Conservation (phyloP, 768 basidiomycete genomes). For the Trametes cingulata region DNA sequence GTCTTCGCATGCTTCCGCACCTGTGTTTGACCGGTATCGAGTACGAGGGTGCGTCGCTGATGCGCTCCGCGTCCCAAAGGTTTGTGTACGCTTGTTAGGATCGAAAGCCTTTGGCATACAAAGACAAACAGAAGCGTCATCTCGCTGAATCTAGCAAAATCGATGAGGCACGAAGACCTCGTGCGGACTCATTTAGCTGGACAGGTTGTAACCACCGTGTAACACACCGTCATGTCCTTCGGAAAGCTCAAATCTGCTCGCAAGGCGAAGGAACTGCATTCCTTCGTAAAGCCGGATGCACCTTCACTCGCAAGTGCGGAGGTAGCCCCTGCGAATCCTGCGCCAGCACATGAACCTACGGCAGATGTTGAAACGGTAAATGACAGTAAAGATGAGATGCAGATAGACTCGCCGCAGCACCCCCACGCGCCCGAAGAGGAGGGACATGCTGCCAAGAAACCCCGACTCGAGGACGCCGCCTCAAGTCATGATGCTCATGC, state of each 20-base stretch:
- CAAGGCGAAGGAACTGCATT: constrained; percentile 26
- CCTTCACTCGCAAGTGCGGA: neutral
- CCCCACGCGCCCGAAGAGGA: neutral
- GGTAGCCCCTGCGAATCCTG: neutral
- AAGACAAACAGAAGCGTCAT: constrained; percentile 20
- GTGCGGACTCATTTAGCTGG: neutral
- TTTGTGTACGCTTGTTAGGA: constrained; percentile 28
- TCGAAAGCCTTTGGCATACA: constrained; percentile 21
- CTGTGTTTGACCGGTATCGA: no score
- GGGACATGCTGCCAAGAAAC: neutral
- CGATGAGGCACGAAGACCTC: neutral
- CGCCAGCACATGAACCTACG: neutral
- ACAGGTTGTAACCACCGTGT: neutral
- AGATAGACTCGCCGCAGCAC: neutral
- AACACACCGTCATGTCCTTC: constrained; percentile 27
- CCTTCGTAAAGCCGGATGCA: constrained; percentile 20
- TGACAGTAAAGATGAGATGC: neutral
- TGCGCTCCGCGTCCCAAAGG: neutral
- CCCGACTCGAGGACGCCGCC: neutral
- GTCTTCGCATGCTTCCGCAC: no score
- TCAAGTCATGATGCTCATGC: neutral
- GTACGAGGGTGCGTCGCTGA: neutral
- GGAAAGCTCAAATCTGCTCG: constrained; percentile 26
- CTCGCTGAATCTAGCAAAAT: neutral
- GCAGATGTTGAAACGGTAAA: neutral